These are phyloP conservation scores for Apiospora sp. DNA, from an alignment of 2,329 filamentous ascomycete genomes.

Conservation along the genomic window DNA sequence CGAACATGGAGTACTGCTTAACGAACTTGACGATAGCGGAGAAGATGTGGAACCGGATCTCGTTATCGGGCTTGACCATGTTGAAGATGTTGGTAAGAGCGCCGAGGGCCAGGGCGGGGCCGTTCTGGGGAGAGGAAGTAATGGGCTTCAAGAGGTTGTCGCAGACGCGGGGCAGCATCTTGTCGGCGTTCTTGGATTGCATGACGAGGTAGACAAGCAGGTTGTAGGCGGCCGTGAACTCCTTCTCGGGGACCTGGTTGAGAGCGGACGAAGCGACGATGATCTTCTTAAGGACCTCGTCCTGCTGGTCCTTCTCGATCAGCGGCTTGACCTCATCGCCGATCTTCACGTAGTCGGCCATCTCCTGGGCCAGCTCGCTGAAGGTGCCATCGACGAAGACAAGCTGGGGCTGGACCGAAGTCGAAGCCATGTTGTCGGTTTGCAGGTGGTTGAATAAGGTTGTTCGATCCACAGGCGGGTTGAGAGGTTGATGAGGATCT, in stretches of 20 bases:
- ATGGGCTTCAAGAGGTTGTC: constrained; percentile 88
- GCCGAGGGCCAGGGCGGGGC: constrained; percentile 84
- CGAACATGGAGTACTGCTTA: constrained; percentile 77
- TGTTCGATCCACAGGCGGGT: constrained; percentile 15
- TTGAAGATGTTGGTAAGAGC: constrained; percentile 97
- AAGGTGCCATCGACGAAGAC: constrained; percentile 91
- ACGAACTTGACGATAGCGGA: constrained; percentile 87
- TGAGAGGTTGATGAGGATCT: constrained; percentile 1
- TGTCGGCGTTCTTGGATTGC: constrained; percentile 84
- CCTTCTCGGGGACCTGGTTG: constrained; percentile 91
- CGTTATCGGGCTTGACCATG: constrained; percentile 78
- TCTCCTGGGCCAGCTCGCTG: constrained; percentile 90
- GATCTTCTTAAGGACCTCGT: constrained; percentile 89
- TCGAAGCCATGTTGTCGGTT: constrained; percentile 31
- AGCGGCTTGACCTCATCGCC: constrained; percentile 80
- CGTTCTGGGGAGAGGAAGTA: constrained; percentile 84
- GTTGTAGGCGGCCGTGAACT: constrained; percentile 96
- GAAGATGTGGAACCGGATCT: constrained; percentile 89
- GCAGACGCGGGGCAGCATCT: constrained; percentile 88
- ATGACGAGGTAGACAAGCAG: constrained; percentile 92
- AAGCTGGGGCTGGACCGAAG: constrained; percentile 59
- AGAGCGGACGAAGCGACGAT: constrained; percentile 80
- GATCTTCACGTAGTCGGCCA: constrained; percentile 91
- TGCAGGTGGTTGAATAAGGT: neutral
- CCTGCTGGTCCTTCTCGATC: constrained; percentile 77